A percentile compares a stretch with the other conserved stretches of the same genome.
Conservation (phyloP, 2,329 filamentous ascomycete species). For the Septoria linicola region DNA sequence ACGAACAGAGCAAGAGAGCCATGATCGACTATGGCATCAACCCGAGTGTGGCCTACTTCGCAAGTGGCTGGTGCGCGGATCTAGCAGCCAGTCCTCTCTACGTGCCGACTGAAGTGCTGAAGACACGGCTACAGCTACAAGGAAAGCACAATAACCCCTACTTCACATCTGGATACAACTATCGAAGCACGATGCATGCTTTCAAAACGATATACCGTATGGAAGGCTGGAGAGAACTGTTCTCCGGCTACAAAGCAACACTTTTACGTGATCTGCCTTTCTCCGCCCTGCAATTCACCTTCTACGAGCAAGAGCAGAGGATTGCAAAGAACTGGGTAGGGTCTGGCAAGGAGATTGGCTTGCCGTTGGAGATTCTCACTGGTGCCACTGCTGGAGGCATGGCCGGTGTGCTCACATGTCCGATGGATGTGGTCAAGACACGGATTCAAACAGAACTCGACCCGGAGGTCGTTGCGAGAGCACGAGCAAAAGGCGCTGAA, state of each 20-base stretch:
- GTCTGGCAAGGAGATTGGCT: constrained; percentile 73
- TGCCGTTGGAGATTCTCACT: constrained; percentile 81
- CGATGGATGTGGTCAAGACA: constrained; percentile 96
- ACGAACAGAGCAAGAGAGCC: constrained; percentile 89
- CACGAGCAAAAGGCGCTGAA: constrained; percentile 23
- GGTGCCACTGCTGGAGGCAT: constrained; percentile 87
- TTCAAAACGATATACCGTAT: constrained; percentile 76
- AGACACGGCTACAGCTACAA: constrained; percentile 93
- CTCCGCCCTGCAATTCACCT: constrained; percentile 94
- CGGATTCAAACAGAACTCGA: constrained; percentile 89
- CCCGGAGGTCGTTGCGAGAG: constrained; percentile 44
- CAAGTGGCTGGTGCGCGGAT: constrained; percentile 88
- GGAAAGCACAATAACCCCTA: constrained; percentile 92
- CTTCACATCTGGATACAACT: constrained; percentile 95
- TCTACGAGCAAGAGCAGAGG: constrained; percentile 90
- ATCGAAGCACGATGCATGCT: constrained; percentile 80
- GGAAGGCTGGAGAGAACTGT: constrained; percentile 83
- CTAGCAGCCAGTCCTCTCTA: constrained; percentile 89
- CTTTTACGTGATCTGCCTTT: constrained; percentile 93
- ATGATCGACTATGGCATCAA: constrained; percentile 83
- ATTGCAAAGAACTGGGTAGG: constrained; percentile 77
- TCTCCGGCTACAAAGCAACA: constrained; percentile 96
- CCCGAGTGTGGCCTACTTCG: constrained; percentile 80
- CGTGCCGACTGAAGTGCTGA: constrained; percentile 94
- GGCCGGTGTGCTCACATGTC: constrained; percentile 91